These are phyloP conservation scores for Mollisiaceae sp. DNA, from an alignment of 2,329 filamentous ascomycete genomes.

Conservation along the genomic window DNA sequence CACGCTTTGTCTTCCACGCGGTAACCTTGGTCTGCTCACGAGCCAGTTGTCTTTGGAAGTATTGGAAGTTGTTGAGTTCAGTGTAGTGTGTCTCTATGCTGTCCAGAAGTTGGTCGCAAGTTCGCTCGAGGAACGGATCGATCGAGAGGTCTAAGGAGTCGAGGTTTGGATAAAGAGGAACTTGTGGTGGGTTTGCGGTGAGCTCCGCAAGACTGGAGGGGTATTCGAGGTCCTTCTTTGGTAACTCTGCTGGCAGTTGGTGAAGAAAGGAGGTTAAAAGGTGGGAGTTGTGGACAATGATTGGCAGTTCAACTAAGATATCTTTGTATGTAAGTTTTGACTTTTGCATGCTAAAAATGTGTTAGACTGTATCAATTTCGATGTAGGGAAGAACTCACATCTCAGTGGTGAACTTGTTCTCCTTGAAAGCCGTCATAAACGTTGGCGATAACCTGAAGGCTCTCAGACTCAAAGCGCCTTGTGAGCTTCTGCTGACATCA, in stretches of 20 bases:
- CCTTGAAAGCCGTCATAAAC: conserved; percentile 93
- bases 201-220: conserved; percentile 82
- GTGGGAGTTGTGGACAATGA: conserved; percentile 95
- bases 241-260: conserved; percentile 76
- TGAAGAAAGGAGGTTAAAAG: conserved; percentile 94
- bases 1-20: conserved; percentile 95
- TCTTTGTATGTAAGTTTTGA: conserved; percentile 92
- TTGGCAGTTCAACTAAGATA: conserved; percentile 87
- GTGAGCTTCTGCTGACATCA: conserved; percentile 92
- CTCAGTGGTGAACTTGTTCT: conserved; percentile 95
- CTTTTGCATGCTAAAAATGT: conserved; percentile 77
- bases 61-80: conserved; percentile 98
- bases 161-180: conserved; percentile 83
- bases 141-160: conserved; percentile 88
- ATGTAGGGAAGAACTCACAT: conserved; percentile 63
- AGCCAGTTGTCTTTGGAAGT: conserved; percentile 90
- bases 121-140: conserved; percentile 98
- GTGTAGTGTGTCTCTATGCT: conserved; percentile 98
- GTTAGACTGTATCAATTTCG: conserved; percentile 22
- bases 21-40: conserved; percentile 97
- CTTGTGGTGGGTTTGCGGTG: conserved; percentile 63
- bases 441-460: conserved; percentile 87
- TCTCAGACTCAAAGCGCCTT: conserved; percentile 86
- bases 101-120: conserved; percentile 92
- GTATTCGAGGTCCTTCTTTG: conserved; percentile 71